Conservation (phyloP, 441 rosid species). For the Gossypium davidsonii region DNA sequence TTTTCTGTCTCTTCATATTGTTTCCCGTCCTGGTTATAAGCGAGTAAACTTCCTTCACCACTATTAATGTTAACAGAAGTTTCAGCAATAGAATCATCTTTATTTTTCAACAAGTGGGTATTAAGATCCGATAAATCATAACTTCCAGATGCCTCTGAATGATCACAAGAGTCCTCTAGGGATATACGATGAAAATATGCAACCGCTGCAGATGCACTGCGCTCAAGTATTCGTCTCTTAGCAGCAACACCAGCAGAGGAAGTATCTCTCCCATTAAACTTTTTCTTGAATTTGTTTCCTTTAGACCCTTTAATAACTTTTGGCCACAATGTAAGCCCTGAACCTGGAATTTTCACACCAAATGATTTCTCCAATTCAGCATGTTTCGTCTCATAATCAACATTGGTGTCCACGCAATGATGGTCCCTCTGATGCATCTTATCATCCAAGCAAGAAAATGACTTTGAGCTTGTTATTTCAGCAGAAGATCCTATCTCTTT, state of each 20-base stretch:
- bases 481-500: conserved; percentile 36
- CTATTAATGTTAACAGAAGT: conserved; percentile 15
- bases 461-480: conserved; percentile 33
- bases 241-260: conserved; percentile 41
- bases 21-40: conserved; percentile 24
- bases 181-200: conserved; percentile 55
- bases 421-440: conserved; percentile 78
- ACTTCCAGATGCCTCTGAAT: conserved; percentile 32
- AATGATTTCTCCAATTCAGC: conserved; percentile 93
- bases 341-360: conserved; percentile 82
- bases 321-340: conserved; percentile 70
- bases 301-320: conserved; percentile 51
- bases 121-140: conserved; percentile 38
- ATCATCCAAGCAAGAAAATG: conserved; percentile 65
- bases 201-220: conserved; percentile 73
- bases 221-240: conserved; percentile 74
- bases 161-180: conserved; percentile 35
- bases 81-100: conserved; percentile 27
- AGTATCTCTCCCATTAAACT: conserved; percentile 38
- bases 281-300: conserved; percentile 60
- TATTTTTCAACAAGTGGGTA: conserved; percentile 32
- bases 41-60: conserved; percentile 27
- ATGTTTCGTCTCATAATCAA: conserved; percentile 79
- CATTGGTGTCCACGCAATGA: conserved; percentile 76
- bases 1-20: conserved; percentile 21